Evolutionary conservation across 352 stramenopile genomes (phyloP).

Genomic region (Phytophthora podocarpi): DNA sequence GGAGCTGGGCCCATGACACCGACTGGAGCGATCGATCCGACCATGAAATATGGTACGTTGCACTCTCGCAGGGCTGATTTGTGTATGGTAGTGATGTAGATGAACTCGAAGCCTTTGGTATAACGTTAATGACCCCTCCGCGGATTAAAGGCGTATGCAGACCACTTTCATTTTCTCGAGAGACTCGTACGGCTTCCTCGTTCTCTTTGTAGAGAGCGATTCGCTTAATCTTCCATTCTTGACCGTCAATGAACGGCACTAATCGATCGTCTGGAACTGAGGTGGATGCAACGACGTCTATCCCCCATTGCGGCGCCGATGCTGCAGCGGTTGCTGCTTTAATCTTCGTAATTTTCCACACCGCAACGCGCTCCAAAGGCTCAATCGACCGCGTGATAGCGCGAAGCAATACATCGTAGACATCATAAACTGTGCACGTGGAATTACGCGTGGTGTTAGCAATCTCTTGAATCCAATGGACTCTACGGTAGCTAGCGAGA

Average conservation of each 20-base stretch:
- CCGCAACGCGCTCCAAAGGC: conserved; percentile 41
- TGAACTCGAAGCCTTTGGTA: not conserved
- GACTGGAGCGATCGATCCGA: conserved; percentile 50
- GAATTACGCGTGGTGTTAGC: conserved; percentile 43
- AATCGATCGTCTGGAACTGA: conserved; percentile 66
- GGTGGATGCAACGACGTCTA: conserved; percentile 60
- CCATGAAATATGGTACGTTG: conserved; percentile 66
- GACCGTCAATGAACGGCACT: conserved; percentile 59
- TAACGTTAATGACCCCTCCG: conserved; percentile 25
- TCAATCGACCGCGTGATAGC: conserved; percentile 50
- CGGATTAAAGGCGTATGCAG: conserved; percentile 13
- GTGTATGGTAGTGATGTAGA: not conserved
- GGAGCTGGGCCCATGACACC: conserved; percentile 54
- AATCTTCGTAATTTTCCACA: conserved; percentile 61
- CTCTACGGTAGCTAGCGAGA: conserved; percentile 47
- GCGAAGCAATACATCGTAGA: conserved; percentile 59
- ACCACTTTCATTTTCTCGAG: conserved; percentile 2
- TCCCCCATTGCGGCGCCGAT: conserved; percentile 21
- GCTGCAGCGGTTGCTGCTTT: not conserved
- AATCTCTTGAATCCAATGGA: conserved; percentile 65
- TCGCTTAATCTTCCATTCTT: conserved; percentile 67
- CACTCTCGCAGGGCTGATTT: conserved; percentile 35
- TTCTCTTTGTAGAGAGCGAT: conserved; percentile 63
- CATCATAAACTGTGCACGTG: conserved; percentile 48
- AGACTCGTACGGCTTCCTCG: conserved; percentile 16